Evolutionary conservation across 2,329 filamentous ascomycete species (phyloP).

Genomic region (Verticillium zaregamsianum): DNA sequence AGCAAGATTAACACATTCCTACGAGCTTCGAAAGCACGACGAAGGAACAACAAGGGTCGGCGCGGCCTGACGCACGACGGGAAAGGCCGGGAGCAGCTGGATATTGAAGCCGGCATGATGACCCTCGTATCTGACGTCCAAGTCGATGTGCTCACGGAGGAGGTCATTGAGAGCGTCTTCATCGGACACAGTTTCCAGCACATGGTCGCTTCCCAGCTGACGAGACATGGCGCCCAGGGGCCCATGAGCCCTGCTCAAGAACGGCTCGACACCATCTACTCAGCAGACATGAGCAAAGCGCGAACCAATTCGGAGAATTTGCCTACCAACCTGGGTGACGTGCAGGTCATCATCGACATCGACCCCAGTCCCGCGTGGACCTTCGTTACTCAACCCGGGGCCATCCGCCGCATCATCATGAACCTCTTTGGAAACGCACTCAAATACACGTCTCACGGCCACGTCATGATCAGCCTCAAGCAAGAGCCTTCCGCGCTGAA

Average conservation of each 20-base stretch:
- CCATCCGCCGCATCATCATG: constrained; percentile 47
- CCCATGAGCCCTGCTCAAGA: constrained; percentile 11
- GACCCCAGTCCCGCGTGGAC: constrained; percentile 40
- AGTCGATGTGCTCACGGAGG: constrained; percentile 28
- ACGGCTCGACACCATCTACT: constrained; percentile 12
- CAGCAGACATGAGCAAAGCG: constrained; percentile 6
- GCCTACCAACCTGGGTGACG: constrained; percentile 15
- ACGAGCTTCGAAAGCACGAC: constrained; percentile 9
- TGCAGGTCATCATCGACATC: constrained; percentile 45
- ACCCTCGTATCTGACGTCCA: constrained; percentile 26
- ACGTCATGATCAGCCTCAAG: constrained; percentile 31
- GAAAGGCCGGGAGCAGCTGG: constrained; percentile 1
- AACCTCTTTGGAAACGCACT: constrained; percentile 50
- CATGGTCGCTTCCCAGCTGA: constrained; percentile 19
- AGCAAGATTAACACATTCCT: constrained; percentile 43
- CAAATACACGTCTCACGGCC: constrained; percentile 45
- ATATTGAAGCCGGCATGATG: constrained; percentile 19
- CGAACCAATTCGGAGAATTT: constrained; percentile 6
- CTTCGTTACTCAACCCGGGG: constrained; percentile 50
- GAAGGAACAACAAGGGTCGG: constrained; percentile 14
- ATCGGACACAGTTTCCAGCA: constrained; percentile 32
- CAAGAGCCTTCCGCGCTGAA: constrained; percentile 13
- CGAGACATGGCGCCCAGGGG: constrained; percentile 23
- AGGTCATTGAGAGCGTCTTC: constrained; percentile 35
- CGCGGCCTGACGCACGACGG: constrained; percentile 5